phyloP scores from a whole-genome alignment of 495 filamentous ascomycete species.

The Filosporella fistucella region DNA sequence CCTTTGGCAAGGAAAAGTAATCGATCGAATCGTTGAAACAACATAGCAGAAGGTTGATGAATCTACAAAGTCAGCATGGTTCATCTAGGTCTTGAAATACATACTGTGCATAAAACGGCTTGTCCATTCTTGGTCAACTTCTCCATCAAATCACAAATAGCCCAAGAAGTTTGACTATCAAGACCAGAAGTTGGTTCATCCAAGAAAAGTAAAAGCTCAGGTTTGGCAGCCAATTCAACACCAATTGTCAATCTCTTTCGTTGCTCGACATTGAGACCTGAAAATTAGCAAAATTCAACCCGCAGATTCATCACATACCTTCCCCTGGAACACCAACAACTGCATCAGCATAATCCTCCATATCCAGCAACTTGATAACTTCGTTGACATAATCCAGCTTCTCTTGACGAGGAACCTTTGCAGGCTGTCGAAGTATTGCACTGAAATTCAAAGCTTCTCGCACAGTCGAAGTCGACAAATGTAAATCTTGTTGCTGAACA shows the following conservation, averaged over 20 bases:
- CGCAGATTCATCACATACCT: constrained; percentile 37
- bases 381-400: constrained; percentile 86
- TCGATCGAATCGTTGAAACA: constrained; percentile 88
- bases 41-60: constrained; percentile 85
- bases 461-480: constrained; percentile 79
- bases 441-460: constrained; percentile 74
- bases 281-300: background rate
- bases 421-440: constrained; percentile 78
- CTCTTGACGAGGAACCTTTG: constrained; percentile 57
- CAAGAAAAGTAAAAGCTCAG: constrained; percentile 81
- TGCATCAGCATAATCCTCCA: constrained; percentile 83
- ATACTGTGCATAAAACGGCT: constrained; percentile 73
- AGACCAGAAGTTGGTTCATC: constrained; percentile 60
- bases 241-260: constrained; percentile 89
- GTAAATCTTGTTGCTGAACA: constrained; percentile 92
- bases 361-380: constrained; percentile 85
- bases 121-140: constrained; percentile 80
- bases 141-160: constrained; percentile 70
- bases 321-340: constrained; percentile 82
- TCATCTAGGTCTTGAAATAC: background rate
- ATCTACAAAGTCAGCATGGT: constrained; percentile 38
- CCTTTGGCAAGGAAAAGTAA: constrained; percentile 68
- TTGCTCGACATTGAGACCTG: constrained; percentile 80
- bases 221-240: constrained; percentile 87
- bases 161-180: constrained; percentile 71